phyloP scores from a whole-genome alignment of 2,329 filamentous ascomycete genomes.

The Alternaria infectoria region DNA sequence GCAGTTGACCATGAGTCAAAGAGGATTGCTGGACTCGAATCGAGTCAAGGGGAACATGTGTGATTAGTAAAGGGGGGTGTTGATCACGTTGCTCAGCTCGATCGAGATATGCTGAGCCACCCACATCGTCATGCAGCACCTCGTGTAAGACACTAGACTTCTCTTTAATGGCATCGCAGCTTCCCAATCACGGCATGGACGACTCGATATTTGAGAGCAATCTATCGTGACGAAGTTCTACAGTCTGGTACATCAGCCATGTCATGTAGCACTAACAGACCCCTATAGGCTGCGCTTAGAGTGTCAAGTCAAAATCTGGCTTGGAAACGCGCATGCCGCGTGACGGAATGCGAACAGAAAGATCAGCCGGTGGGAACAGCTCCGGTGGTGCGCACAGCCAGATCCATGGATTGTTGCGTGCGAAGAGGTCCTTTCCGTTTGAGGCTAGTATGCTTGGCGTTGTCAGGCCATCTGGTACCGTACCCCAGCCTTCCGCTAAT shows the following conservation, averaged over 20 bases:
- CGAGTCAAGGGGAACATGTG: no score
- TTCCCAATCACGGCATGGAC: not conserved
- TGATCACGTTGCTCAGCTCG: not conserved
- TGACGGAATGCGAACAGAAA: not conserved
- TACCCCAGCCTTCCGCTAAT: not conserved
- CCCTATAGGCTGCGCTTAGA: not conserved
- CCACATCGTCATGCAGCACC: not conserved
- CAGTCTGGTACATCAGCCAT: not conserved
- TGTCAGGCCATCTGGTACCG: not conserved
- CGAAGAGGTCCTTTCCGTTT: not conserved
- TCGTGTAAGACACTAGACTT: not conserved
- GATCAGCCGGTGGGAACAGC: not conserved
- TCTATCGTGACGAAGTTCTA: not conserved
- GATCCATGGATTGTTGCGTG: not conserved
- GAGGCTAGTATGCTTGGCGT: conserved; percentile 4
- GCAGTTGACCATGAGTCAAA: not conserved
- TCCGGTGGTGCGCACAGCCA: not conserved
- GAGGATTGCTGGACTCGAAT: not conserved
- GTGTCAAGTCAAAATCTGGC: not conserved
- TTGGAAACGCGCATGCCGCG: not conserved
- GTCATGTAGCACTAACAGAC: not conserved
- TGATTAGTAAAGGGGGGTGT: no score
- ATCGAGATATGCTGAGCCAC: not conserved
- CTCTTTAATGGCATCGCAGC: not conserved
- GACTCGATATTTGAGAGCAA: not conserved